Evolutionary conservation across 1,139 yeast species (phyloP).

Genomic region (Blastobotrys illinoisensis): DNA sequence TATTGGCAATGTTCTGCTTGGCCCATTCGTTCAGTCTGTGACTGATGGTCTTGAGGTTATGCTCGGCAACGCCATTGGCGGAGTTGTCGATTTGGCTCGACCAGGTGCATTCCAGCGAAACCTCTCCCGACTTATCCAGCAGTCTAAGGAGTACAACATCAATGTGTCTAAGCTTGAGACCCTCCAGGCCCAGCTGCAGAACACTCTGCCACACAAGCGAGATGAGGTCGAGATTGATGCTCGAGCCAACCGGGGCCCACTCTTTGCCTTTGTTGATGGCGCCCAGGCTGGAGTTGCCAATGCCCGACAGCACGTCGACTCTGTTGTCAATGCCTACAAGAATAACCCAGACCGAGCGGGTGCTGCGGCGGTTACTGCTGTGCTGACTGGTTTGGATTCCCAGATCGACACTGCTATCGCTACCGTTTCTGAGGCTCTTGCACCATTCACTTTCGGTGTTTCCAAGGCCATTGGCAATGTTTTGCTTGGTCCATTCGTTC

Average conservation of each 20-base stretch:
- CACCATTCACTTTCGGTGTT: slow-evolving; percentile 24
- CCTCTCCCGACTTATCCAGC: slow-evolving; percentile 9
- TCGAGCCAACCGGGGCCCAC: background rate
- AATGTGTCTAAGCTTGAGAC: slow-evolving; percentile 1
- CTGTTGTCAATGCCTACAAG: slow-evolving; percentile 20
- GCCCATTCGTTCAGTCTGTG: slow-evolving; percentile 29
- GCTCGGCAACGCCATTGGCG: slow-evolving; percentile 20
- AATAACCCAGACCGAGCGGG: slow-evolving; percentile 22
- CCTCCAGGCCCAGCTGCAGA: slow-evolving; percentile 2
- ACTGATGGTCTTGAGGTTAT: slow-evolving; percentile 31
- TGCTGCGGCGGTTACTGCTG: slow-evolving; percentile 23
- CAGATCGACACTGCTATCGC: slow-evolving; percentile 27
- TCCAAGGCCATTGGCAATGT: slow-evolving; percentile 24
- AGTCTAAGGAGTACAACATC: slow-evolving; percentile 14
- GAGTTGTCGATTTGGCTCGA: slow-evolving; percentile 11
- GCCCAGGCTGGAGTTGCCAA: too few species aligned
- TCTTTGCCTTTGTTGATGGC: too few species aligned
- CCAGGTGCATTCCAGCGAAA: slow-evolving; percentile 8
- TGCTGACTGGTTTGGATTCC: slow-evolving; percentile 21
- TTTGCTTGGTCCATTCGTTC: slow-evolving; percentile 30
- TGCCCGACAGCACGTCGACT: slow-evolving; percentile 20
- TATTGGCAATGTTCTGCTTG: slow-evolving; percentile 22
- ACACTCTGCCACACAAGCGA: background rate
- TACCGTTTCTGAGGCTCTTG: slow-evolving; percentile 22
- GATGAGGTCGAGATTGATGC: background rate